Conservation (phyloP, 1,284 basidiomycete genomes). For the Spongispora temasekensis region DNA sequence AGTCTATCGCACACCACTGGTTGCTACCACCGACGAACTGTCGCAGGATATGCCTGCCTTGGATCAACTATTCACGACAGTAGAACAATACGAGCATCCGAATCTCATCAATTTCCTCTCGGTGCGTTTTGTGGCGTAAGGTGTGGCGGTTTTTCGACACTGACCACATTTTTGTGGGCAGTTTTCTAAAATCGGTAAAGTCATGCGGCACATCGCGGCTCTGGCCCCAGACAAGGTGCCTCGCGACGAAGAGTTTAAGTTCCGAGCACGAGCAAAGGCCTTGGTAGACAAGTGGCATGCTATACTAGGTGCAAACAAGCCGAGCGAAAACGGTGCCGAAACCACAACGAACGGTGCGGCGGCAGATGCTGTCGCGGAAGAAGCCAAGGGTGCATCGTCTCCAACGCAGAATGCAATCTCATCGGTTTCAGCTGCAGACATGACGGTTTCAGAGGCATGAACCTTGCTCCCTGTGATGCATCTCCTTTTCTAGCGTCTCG, state of each 20-base stretch:
- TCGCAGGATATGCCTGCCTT: slow-evolving; percentile 75
- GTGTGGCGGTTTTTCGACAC: slow-evolving; percentile 18
- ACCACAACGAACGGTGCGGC: slow-evolving; percentile 34
- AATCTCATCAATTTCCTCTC: slow-evolving; percentile 83
- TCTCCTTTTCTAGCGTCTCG: slow-evolving; percentile 9
- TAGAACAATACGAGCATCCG: slow-evolving; percentile 84
- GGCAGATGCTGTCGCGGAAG: slow-evolving; percentile 29
- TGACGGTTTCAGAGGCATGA: slow-evolving; percentile 51
- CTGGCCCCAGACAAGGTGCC: slow-evolving; percentile 71
- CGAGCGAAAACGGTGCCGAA: slow-evolving; percentile 36
- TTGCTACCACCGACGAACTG: slow-evolving; percentile 12
- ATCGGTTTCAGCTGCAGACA: slow-evolving; percentile 38
- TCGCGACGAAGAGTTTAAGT: slow-evolving; percentile 83
- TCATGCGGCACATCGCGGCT: slow-evolving; percentile 92
- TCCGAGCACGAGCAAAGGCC: slow-evolving; percentile 76
- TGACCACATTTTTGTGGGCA: slow-evolving; percentile 37
- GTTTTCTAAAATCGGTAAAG: slow-evolving; percentile 97
- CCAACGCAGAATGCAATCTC: slow-evolving; percentile 31
- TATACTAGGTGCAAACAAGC: slow-evolving; percentile 54
- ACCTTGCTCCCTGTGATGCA: slow-evolving; percentile 9
- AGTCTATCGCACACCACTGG: slow-evolving; percentile 12
- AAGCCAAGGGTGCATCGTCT: slow-evolving; percentile 24
- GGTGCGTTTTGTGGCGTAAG: slow-evolving; percentile 43
- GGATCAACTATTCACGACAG: slow-evolving; percentile 77
- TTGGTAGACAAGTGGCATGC: slow-evolving; percentile 78